Conservation (phyloP, 345 rosid species). For the Salix brachista region DNA sequence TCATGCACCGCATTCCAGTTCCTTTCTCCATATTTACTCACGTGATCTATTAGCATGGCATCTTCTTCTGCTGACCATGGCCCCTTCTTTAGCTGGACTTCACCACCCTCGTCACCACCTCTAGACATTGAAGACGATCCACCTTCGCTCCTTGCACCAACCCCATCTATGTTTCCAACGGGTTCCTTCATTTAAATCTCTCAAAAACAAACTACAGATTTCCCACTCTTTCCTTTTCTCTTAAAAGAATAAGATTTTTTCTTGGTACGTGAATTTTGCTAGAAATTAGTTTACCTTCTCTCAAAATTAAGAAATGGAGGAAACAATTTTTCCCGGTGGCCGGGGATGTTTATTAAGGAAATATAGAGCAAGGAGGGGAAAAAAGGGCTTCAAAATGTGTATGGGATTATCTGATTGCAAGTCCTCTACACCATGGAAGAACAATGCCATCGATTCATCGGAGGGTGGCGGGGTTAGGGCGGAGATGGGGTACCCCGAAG, state of each 20-base stretch:
- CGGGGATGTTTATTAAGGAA: neutral
- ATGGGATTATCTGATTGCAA: neutral
- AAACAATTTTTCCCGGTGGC: neutral
- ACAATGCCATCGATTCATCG: neutral
- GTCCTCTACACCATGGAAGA: neutral
- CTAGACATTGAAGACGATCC: no score
- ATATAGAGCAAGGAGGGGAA: neutral
- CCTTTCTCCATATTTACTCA: constrained; percentile 25
- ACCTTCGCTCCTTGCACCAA: no score
- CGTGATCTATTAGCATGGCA: constrained; percentile 21
- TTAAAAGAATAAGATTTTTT: no score
- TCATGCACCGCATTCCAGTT: constrained; percentile 29
- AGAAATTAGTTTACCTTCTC: no score
- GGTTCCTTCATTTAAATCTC: no score
- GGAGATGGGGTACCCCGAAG: neutral
- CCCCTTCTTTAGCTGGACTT: constrained; percentile 17
- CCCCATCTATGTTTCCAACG: no score
- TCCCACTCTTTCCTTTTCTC: no score
- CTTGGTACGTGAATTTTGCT: no score
- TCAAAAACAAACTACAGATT: no score
- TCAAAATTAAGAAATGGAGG: neutral
- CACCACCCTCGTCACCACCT: neutral
- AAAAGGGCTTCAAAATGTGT: neutral
- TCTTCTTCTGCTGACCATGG: constrained; percentile 31
- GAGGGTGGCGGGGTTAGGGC: neutral